Conservation (phyloP, 2,329 filamentous ascomycete genomes). For the Macrophomina pseudophaseolina region DNA sequence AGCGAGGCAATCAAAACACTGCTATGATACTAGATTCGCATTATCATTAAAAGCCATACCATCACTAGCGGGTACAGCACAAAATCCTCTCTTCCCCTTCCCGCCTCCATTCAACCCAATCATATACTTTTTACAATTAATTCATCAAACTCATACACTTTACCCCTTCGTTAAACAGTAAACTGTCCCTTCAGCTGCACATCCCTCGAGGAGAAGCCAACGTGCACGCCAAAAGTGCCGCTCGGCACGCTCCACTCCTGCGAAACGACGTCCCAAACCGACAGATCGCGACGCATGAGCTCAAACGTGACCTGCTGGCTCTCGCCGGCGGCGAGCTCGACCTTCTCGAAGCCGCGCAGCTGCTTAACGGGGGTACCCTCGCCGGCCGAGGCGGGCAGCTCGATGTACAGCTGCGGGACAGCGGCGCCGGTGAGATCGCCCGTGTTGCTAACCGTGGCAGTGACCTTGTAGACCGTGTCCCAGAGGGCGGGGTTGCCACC, state of each 20-base stretch:
- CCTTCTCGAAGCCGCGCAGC: slow-evolving; percentile 56
- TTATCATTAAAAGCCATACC: slow-evolving; percentile 4
- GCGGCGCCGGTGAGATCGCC: slow-evolving; percentile 54
- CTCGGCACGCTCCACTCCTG: slow-evolving; percentile 51
- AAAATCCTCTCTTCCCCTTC: background rate
- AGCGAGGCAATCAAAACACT: background rate
- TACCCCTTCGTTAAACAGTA: background rate
- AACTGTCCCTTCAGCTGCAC: background rate
- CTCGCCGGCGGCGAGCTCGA: slow-evolving; percentile 50
- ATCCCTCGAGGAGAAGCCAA: slow-evolving; percentile 36
- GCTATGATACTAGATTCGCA: slow-evolving; percentile 3
- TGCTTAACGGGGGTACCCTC: slow-evolving; percentile 54
- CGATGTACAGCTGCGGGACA: slow-evolving; percentile 64
- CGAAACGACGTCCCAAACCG: slow-evolving; percentile 53
- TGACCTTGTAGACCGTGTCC: slow-evolving; percentile 43
- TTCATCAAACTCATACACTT: slow-evolving; percentile 7
- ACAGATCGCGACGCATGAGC: slow-evolving; percentile 55
- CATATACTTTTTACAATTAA: background rate
- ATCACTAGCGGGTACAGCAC: background rate
- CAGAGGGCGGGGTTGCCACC: slow-evolving; percentile 27
- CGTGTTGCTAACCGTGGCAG: slow-evolving; percentile 57
- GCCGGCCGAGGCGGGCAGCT: slow-evolving; percentile 43
- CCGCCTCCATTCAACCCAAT: background rate
- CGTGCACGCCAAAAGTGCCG: slow-evolving; percentile 31
- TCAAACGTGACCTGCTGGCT: slow-evolving; percentile 50